Base-by-base conservation (phyloP, 352 stramenopile genomes). In the Phytophthora lateralis region DNA sequence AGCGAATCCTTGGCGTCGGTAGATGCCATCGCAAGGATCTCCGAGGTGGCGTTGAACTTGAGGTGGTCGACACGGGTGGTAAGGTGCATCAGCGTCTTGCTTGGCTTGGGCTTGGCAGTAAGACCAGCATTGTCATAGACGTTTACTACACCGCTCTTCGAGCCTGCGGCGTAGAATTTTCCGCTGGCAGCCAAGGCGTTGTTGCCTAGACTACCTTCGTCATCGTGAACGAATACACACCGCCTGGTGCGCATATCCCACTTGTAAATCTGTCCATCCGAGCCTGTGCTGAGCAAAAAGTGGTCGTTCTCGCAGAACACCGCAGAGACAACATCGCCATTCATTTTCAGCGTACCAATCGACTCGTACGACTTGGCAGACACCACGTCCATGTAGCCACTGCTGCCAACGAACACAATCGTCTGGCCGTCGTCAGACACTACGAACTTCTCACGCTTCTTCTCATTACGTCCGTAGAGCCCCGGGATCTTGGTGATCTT, bases 61-160 rank as follows among this genome's bases (percentile, higher is more conserved):
- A 98, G 71, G 38, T 76, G 68, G 60, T 97, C 87, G 9, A 93
- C 88, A 11, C 84, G 81, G 20, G 96, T 99, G 15, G 94, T 98
- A 20, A 99, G 75, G 63, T 98, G 97, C 95, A 99, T 98, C 17
- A 99, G 78, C n/a, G 93, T 91, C 71, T 99, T 98, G 38, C 89
- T 73, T 4, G 93, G 96, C 65, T 80, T 90, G 30, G 66, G 41
- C 35, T 70, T 78, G 17, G 67, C 69, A 32, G 69, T 70, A 43
- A 91, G 44, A 26, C 71, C 73, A 27, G 59, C 71, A 48, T 92
- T 82, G 44, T 98, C 83, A 78, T 99, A 99, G 18, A 99, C 72
- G 65, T 99, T 99, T 14, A 99, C 97, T 3, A 99, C 96, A 49
- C 97, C 97, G 66, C 94, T 98, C 50, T 98, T 90, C 12, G 91